phyloP scores from a whole-genome alignment of 345 rosid genomes.

The Nasturtium officinale region DNA sequence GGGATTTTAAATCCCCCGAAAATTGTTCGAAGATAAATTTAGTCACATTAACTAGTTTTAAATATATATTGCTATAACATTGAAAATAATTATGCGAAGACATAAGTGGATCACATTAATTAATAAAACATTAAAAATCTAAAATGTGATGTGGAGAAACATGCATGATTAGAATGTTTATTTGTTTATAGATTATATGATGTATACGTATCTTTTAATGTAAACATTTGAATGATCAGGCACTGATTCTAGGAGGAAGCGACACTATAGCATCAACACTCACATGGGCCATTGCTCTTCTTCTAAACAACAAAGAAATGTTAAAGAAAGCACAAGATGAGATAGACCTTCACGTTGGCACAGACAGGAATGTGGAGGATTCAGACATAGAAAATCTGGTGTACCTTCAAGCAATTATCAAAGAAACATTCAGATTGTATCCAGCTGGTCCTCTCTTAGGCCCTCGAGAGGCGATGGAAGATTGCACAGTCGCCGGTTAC shows the following conservation, averaged over 20 bases:
- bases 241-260: conserved; percentile 55
- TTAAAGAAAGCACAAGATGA: conserved; percentile 57
- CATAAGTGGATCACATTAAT: not conserved
- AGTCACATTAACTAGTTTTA: not conserved
- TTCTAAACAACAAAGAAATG: conserved; percentile 51
- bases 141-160: not conserved
- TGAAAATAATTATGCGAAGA: not conserved
- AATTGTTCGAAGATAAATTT: not conserved
- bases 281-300: conserved; percentile 66
- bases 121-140: not conserved
- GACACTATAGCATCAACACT: conserved; percentile 53
- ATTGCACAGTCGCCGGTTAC: conserved; percentile 55
- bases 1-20: not conserved
- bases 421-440: conserved; percentile 62
- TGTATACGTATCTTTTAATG: not conserved
- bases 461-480: conserved; percentile 55
- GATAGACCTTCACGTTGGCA: conserved; percentile 53
- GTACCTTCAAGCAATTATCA: conserved; percentile 63
- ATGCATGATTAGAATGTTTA: not conserved
- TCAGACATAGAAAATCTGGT: conserved; percentile 52
- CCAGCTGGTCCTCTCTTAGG: conserved; percentile 63
- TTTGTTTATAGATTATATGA: not conserved
- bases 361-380: conserved; percentile 52
- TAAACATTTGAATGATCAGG: conserved; percentile 38
- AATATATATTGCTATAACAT: no score